Evolutionary conservation across 1,284 basidiomycete genomes (phyloP), one percentile per base, ranked within the genome.

Genomic region (Sanghuangporus baumii): DNA sequence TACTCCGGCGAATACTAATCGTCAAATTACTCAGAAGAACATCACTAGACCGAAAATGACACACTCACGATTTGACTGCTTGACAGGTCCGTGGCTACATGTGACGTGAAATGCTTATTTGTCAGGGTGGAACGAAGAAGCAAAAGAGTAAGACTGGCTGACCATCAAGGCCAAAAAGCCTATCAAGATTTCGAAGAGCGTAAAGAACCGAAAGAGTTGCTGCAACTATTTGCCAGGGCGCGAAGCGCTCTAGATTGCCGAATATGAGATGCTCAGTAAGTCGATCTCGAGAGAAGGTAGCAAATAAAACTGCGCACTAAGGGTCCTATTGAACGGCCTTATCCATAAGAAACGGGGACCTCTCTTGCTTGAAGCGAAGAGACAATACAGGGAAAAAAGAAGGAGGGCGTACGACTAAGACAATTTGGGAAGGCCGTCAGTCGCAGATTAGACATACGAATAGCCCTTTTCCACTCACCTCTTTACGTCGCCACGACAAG

Each of bases 171-270:
- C 94, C 94, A 16, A 96, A 75, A 7, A 98, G 80, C 74, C 89
- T 92, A 74, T 98, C 95, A 16, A 95, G 76, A 73, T 98, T 92
- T 14, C 92, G 81, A 55, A 93, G 73, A 20, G 93, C 89, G 73
- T 98, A 99, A 9, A 96, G 79, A 36, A 85, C 74, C 1, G 95
- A 96, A 62, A 97, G 77, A 2, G 92, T 92, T 67, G 86, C 91
- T 62, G 94, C 82, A 59, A 98, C 84, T 67, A 98, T 82, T 72
- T 99, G 96, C 89, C 95, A 99, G 20, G 96, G 96, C 0, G 94
- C 91, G 76, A 94, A 97, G 31, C 86, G 85, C 69, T 82, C 93
- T 96, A 68, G 31, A 16, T 16, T 60, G 61, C 50, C 55, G 50
- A 23, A 38, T 26, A 34, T 62, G 12, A 64, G 46, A 34, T 23